Percentiles rank a stretch among this genome's conserved stretches.
Evolutionary conservation across 805 yeast species (phyloP).

Genomic region (Candida ortonii): DNA sequence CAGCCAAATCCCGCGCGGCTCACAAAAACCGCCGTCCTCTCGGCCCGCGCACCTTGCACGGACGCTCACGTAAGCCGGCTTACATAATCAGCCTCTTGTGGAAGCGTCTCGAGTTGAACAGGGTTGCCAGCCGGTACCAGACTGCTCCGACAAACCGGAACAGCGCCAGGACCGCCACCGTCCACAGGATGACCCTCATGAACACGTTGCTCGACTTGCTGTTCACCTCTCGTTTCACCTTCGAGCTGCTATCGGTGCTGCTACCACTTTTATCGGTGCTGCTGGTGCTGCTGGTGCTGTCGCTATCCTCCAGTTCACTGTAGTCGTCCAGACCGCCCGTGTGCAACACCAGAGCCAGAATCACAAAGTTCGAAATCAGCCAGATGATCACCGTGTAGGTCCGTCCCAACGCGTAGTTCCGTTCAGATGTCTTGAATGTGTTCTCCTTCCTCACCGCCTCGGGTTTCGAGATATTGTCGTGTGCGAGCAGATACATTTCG

Average conservation of each 20-base stretch:
- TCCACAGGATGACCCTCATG: conserved; percentile 83
- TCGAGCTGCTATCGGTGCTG: conserved; percentile 37
- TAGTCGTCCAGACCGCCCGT: conserved; percentile 70
- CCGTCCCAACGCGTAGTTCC: conserved; percentile 87
- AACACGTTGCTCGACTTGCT: conserved; percentile 41
- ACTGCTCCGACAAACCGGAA: conserved; percentile 75
- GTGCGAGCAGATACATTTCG: conserved; percentile 26
- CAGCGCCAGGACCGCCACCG: conserved; percentile 82
- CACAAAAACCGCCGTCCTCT: too few relatives aligned
- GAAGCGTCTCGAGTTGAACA: conserved; percentile 21
- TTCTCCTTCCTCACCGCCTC: conserved; percentile 47
- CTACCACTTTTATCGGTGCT: conserved; percentile 5
- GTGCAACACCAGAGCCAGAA: conserved; percentile 76
- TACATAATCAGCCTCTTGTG: conserved; percentile 12
- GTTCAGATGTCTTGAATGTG: conserved; percentile 31
- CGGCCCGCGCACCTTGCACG: too few relatives aligned
- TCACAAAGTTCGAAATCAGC: conserved; percentile 77
- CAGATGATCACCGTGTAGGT: conserved; percentile 84
- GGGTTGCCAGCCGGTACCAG: conserved; percentile 38
- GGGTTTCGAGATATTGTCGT: conserved; percentile 27
- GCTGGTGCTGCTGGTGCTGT: conserved; percentile 19
- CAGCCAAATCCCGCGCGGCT: too few relatives aligned
- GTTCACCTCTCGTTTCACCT: conserved; percentile 20
- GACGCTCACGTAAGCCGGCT: too few relatives aligned
- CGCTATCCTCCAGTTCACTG: conserved; percentile 12